Conservation (phyloP, 1,284 basidiomycete species). For the Coriolopsis trogii region DNA sequence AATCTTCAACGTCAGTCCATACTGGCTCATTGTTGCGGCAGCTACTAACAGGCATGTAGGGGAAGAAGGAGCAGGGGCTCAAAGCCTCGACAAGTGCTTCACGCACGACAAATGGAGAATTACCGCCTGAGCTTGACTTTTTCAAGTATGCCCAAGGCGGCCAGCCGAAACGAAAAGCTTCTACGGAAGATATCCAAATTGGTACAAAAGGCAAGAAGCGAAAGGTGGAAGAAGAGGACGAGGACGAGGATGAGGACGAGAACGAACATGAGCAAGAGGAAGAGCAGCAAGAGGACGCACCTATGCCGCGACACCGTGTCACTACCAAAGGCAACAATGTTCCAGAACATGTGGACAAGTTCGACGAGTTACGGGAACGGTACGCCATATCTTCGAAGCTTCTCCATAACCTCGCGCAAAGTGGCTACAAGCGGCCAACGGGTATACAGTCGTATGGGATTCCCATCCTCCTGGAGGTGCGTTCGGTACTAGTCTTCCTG, state of each 20-base stretch:
- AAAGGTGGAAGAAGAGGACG: conserved; percentile 31
- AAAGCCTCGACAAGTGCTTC: conserved; percentile 26
- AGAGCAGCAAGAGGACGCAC: conserved; percentile 32
- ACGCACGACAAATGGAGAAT: conserved; percentile 42
- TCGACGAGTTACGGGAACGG: conserved; percentile 56
- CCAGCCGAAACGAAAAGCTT: conserved; percentile 45
- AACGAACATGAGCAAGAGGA: conserved; percentile 36
- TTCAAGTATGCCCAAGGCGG: conserved; percentile 78
- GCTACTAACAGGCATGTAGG: conserved; percentile 7
- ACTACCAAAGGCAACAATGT: conserved; percentile 70
- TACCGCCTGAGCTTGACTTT: conserved; percentile 85
- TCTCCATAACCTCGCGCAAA: conserved; percentile 61
- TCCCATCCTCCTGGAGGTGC: conserved; percentile 73
- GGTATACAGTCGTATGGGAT: conserved; percentile 76
- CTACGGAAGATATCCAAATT: conserved; percentile 14
- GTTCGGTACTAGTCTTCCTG: conserved; percentile 1
- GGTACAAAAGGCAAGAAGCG: conserved; percentile 40
- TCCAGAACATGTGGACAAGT: conserved; percentile 59
- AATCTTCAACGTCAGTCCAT: conserved; percentile 65
- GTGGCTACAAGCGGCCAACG: conserved; percentile 67
- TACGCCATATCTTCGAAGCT: conserved; percentile 56
- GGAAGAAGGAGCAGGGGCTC: conserved; percentile 26
- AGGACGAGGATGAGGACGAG: conserved; percentile 29
- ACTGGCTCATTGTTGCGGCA: background rate
- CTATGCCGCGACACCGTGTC: conserved; percentile 58